Conservation (phyloP, 2,329 filamentous ascomycete species). For the Torrubiellomyces zombiae region DNA sequence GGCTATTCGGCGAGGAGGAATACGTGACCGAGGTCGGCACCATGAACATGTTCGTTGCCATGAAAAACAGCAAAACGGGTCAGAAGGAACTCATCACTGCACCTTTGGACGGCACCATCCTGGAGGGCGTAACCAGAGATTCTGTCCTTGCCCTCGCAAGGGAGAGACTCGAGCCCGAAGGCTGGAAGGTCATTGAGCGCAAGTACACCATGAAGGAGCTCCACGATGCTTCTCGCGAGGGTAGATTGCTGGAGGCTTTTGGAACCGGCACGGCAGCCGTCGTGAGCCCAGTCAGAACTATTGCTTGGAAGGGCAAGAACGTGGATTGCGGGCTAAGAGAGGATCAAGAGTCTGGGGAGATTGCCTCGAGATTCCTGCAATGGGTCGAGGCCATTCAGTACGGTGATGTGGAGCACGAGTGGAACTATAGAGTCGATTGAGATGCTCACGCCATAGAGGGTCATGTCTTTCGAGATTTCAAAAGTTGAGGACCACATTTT, state of each 20-base stretch:
- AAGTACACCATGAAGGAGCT: slow-evolving; percentile 87
- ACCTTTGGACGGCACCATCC: slow-evolving; percentile 87
- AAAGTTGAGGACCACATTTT: too few relatives aligned
- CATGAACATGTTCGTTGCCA: slow-evolving; percentile 91
- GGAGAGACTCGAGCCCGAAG: slow-evolving; percentile 67
- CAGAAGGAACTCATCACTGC: slow-evolving; percentile 89
- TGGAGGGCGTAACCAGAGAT: slow-evolving; percentile 88
- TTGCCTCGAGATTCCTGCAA: slow-evolving; percentile 75
- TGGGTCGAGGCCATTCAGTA: slow-evolving; percentile 97
- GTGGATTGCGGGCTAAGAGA: slow-evolving; percentile 72
- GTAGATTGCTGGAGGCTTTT: slow-evolving; percentile 81
- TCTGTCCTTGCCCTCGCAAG: slow-evolving; percentile 74
- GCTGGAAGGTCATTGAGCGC: slow-evolving; percentile 77
- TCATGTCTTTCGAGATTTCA: too few relatives aligned
- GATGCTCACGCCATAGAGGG: slow-evolving; percentile 1
- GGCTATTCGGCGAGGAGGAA: slow-evolving; percentile 92
- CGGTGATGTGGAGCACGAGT: slow-evolving; percentile 78
- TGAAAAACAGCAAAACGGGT: slow-evolving; percentile 74
- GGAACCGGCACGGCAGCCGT: slow-evolving; percentile 88
- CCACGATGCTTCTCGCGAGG: slow-evolving; percentile 64
- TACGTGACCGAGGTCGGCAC: slow-evolving; percentile 95
- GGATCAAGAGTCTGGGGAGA: slow-evolving; percentile 70
- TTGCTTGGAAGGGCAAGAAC: slow-evolving; percentile 70
- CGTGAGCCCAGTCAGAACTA: slow-evolving; percentile 75
- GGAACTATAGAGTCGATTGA: slow-evolving; percentile 48